Conservation (phyloP, 2,329 filamentous ascomycete genomes). For the Neoscytalidium dimidiatum region DNA sequence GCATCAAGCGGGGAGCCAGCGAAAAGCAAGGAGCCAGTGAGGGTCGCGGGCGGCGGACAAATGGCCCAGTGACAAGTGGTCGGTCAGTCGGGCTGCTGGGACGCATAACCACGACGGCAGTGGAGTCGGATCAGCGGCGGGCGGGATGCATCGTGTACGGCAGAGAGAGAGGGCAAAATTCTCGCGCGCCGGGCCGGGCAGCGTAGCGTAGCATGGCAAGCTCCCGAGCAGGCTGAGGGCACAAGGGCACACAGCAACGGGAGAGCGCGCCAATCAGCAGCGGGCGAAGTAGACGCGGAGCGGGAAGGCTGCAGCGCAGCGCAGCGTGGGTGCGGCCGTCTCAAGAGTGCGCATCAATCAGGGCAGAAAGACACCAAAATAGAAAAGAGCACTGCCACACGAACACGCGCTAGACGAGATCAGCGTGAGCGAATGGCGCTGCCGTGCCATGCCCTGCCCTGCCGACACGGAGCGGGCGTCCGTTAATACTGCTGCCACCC, state of each 20-base stretch:
- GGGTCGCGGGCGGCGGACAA: background rate
- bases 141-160: background rate
- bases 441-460: no score
- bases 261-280: slow-evolving; percentile 10
- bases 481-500: slow-evolving; percentile 12
- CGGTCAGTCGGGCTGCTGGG: no score
- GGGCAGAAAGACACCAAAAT: slow-evolving; percentile 11
- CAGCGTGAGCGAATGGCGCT: slow-evolving; percentile 11
- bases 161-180: background rate
- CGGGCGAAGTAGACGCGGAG: background rate
- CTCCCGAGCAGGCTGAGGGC: background rate
- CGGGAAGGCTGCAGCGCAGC: slow-evolving; percentile 4
- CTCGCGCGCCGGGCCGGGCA: slow-evolving; percentile 1
- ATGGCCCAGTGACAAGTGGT: slow-evolving; percentile 11
- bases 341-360: slow-evolving; percentile 16
- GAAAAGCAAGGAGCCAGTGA: background rate
- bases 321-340: slow-evolving; percentile 8
- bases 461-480: background rate
- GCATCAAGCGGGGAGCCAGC: background rate
- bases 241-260: background rate
- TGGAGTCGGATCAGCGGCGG: slow-evolving; percentile 16
- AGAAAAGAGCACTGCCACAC: slow-evolving; percentile 14
- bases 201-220: background rate
- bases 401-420: slow-evolving; percentile 14
- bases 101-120: background rate